phyloP scores from a whole-genome alignment of 768 basidiomycete genomes.

The Tulasnella sp. region DNA sequence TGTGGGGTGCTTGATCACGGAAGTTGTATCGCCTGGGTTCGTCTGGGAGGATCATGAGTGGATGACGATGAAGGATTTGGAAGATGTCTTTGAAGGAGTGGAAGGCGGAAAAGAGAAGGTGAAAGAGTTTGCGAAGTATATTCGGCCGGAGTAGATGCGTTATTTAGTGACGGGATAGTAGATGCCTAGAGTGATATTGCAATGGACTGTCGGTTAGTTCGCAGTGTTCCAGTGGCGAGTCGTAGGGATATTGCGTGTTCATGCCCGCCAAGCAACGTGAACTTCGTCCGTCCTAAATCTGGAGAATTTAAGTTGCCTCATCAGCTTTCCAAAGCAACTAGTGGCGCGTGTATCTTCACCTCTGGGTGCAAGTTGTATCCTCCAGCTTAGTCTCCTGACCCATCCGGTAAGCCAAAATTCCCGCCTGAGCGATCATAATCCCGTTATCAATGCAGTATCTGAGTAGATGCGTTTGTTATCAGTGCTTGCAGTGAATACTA shows the following conservation, averaged over 20 bases:
- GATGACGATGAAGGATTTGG: conserved; percentile 46
- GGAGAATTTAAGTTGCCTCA: conserved; percentile 21
- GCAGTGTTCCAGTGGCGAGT: background rate
- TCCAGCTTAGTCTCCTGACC: conserved; percentile 75
- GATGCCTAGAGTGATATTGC: background rate
- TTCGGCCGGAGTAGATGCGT: conserved; percentile 12
- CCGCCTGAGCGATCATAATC: conserved; percentile 99
- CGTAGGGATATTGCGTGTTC: background rate
- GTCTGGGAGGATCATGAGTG: conserved; percentile 57
- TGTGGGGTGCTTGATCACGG: conserved; percentile 61
- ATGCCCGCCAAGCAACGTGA: conserved; percentile 84
- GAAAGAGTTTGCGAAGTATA: conserved; percentile 23
- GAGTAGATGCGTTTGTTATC: conserved; percentile 17
- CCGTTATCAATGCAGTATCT: conserved; percentile 99
- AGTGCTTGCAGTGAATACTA: background rate
- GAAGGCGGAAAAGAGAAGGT: conserved; percentile 41
- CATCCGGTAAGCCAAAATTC: conserved; percentile 89
- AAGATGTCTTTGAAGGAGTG: conserved; percentile 45
- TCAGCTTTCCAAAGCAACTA: background rate
- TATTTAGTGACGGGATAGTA: background rate
- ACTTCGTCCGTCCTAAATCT: conserved; percentile 97
- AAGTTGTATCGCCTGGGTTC: conserved; percentile 64
- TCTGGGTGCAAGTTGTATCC: conserved; percentile 89
- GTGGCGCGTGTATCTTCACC: conserved; percentile 50
- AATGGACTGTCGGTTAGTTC: background rate